Percentiles rank a stretch among this genome's conserved stretches.
Evolutionary conservation across 495 filamentous ascomycete genomes (phyloP).

Genomic region (Neurospora sublineolata): DNA sequence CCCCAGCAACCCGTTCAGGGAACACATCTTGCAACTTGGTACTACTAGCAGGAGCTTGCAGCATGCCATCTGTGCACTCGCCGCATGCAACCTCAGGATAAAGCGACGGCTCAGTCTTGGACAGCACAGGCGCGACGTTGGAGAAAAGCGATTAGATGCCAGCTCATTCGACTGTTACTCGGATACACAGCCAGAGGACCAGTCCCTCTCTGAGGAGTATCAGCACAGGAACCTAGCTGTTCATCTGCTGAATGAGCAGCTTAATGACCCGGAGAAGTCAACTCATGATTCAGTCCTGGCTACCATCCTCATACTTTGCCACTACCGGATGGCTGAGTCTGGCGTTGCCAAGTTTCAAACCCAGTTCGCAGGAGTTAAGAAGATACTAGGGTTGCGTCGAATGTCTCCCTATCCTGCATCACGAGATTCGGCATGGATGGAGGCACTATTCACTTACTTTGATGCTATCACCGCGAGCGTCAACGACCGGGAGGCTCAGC

Average conservation of each 20-base stretch:
- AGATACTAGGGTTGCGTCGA: constrained; percentile 72
- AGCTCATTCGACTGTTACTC: constrained; percentile 24
- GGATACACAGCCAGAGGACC: constrained; percentile 32
- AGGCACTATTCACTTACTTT: constrained; percentile 91
- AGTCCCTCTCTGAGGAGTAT: constrained; percentile 59
- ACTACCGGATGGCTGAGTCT: constrained; percentile 88
- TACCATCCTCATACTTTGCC: constrained; percentile 76
- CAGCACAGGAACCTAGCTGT: constrained; percentile 74
- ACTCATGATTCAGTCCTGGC: constrained; percentile 80
- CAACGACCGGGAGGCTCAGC: constrained; percentile 84
- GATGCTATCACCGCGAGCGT: constrained; percentile 89
- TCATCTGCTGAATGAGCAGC: constrained; percentile 67
- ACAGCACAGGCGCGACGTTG: constrained; percentile 31
- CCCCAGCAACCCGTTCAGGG: constrained; percentile 72
- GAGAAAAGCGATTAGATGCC: constrained; percentile 24
- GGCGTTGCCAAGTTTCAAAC: constrained; percentile 86
- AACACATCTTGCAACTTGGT: constrained; percentile 70
- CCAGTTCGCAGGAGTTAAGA: constrained; percentile 88
- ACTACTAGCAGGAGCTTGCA: constrained; percentile 69
- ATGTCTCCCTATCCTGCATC: constrained; percentile 55
- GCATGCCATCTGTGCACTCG: constrained; percentile 83
- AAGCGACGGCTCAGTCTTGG: constrained; percentile 44
- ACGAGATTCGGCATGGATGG: constrained; percentile 69
- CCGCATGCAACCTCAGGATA: constrained; percentile 70
- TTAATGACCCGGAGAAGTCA: constrained; percentile 61